Conservation (phyloP, 768 basidiomycete species). For the Boletus pseudopeckii region DNA sequence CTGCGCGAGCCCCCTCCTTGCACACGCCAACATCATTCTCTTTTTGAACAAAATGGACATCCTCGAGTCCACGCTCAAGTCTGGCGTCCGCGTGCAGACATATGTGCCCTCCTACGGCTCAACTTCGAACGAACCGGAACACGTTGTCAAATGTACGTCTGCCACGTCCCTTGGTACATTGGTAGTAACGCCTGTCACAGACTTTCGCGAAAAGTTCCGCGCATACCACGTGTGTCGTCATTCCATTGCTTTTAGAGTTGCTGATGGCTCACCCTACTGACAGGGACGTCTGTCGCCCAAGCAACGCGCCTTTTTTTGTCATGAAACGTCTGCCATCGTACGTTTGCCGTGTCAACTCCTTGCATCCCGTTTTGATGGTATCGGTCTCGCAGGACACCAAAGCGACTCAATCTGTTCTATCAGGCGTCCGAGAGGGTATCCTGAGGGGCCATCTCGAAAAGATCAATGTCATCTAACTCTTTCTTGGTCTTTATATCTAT, state of each 20-base stretch:
- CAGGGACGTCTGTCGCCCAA: constrained; percentile 57
- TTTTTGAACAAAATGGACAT: constrained; percentile 81
- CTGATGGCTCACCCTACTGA: not conserved
- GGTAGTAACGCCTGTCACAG: constrained; percentile 30
- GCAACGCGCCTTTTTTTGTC: constrained; percentile 58
- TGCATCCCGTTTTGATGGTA: not conserved
- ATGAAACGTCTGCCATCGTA: constrained; percentile 71
- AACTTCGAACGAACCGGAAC: constrained; percentile 51
- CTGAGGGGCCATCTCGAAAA: constrained; percentile 31
- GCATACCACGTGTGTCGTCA: constrained; percentile 51
- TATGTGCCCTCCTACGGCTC: constrained; percentile 64
- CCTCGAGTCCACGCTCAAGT: constrained; percentile 48
- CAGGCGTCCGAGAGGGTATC: constrained; percentile 43
- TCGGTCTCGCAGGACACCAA: constrained; percentile 32
- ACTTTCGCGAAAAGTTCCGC: constrained; percentile 68
- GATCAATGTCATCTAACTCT: constrained; percentile 16
- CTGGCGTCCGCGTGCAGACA: constrained; percentile 52
- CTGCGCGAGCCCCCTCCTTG: constrained; percentile 59
- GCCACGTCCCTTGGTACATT: not conserved
- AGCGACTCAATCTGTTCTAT: constrained; percentile 37
- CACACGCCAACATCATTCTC: constrained; percentile 60
- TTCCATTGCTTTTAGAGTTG: not conserved
- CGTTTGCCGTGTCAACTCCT: constrained; percentile 21
- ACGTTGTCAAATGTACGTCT: constrained; percentile 61
- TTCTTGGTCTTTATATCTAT: too few species aligned